A percentile compares a stretch with the other conserved stretches of the same genome.
These are phyloP conservation scores for Phytophthora tubulina DNA, from an alignment of 352 stramenopile species.

Conservation along the genomic window DNA sequence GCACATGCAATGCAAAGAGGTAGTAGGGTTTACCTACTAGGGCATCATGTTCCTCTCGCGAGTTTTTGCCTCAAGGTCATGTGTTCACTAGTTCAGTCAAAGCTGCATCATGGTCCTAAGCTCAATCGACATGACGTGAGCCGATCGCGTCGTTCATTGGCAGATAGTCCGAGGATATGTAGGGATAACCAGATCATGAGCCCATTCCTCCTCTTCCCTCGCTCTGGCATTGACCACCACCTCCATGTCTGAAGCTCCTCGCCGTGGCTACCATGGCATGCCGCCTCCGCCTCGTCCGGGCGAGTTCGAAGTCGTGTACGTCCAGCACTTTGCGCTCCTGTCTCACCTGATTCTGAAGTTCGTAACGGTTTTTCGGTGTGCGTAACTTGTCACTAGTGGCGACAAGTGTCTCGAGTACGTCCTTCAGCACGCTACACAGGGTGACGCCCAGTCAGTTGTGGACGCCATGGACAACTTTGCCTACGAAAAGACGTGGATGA, in stretches of 20 bases:
- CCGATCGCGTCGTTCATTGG: constrained; percentile 8
- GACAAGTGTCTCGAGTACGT: constrained; percentile 45
- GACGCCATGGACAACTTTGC: constrained; percentile 45
- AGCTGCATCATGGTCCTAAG: no score
- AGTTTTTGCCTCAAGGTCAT: no score
- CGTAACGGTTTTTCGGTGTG: constrained; percentile 32
- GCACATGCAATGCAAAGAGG: not conserved
- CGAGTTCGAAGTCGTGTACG: constrained; percentile 33
- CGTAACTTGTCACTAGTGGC: constrained; percentile 19
- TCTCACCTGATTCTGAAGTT: constrained; percentile 30
- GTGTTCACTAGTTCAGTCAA: no score
- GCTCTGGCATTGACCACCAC: constrained; percentile 4
- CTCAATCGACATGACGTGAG: no score
- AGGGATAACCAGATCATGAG: constrained; percentile 12
- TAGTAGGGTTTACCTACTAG: no score
- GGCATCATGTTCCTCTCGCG: no score
- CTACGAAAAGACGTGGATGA: constrained; percentile 47
- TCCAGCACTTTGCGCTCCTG: not conserved
- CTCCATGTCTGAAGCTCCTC: constrained; percentile 19
- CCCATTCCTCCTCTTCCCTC: constrained; percentile 21
- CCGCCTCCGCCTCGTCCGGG: constrained; percentile 29
- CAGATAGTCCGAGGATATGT: constrained; percentile 11
- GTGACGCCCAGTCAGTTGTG: constrained; percentile 42
- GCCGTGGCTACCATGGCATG: constrained; percentile 31
- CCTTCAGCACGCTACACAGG: constrained; percentile 29